Conservation (phyloP, 768 basidiomycete genomes). For the Collybiopsis confluens region DNA sequence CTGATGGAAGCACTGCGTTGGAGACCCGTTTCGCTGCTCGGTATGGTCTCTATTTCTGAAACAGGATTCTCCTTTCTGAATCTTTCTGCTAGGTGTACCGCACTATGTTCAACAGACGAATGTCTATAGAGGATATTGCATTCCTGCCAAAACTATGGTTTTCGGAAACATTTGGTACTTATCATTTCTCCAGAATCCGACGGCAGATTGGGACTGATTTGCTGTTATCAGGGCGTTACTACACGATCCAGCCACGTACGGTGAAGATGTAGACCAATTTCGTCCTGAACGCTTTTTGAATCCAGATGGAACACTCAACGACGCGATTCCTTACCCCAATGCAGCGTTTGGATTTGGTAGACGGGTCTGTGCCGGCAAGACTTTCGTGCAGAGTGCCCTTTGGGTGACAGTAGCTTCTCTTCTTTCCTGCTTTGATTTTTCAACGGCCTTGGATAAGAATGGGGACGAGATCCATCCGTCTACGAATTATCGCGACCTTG, state of each 20-base stretch:
- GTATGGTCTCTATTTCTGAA: constrained; percentile 9
- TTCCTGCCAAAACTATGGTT: constrained; percentile 14
- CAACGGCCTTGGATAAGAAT: neutral
- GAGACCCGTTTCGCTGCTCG: constrained; percentile 14
- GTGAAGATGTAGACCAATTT: constrained; percentile 24
- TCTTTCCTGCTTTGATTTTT: neutral
- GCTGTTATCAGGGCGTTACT: constrained; percentile 13
- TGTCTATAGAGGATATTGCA: constrained; percentile 22
- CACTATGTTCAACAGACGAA: constrained; percentile 22
- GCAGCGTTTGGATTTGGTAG: constrained; percentile 14
- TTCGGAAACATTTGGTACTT: constrained; percentile 9
- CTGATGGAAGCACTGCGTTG: constrained; percentile 20
- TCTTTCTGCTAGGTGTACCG: constrained; percentile 1
- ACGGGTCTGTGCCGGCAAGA: neutral
- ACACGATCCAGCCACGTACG: constrained; percentile 17
- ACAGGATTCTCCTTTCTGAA: neutral
- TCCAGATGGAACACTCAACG: neutral
- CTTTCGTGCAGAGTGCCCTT: neutral
- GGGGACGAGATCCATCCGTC: constrained; percentile 5
- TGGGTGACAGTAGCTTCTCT: neutral
- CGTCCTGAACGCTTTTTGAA: constrained; percentile 24
- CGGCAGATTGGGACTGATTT: too few species aligned
- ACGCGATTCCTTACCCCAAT: constrained; percentile 1
- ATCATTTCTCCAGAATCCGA: neutral
- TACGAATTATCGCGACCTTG: neutral